Base-by-base conservation (phyloP, 768 basidiomycete species). In the Pulveroboletus sp. region DNA sequence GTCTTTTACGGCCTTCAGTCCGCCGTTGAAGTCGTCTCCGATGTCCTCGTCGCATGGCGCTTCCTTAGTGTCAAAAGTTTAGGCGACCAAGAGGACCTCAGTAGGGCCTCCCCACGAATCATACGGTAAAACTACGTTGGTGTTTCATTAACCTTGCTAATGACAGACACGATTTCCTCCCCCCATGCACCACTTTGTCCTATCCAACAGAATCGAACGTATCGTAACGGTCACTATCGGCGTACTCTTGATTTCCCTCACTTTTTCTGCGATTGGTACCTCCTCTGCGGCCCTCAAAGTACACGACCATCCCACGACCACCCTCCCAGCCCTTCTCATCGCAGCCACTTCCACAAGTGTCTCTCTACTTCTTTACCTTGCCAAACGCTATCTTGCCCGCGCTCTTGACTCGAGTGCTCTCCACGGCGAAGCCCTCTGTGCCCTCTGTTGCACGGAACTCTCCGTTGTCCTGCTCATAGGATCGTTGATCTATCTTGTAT, bases 1-100 rank as follows among this genome's bases (percentile, higher is more conserved):
- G 61, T 77, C 23, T 77, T 77, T 61, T 78, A 73, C 40, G 76
- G 77, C 1, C 67, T 78, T 14, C 77, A 77, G 36, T 77, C 76
- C 0, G 73, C 57, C 4, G 72, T 76, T 33, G 76, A 77, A 50
- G 75, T 77, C 29, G 59, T 72, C 42, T 77, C 76, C 17, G 67
- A 75, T 4, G 24, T 61, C 39, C 63, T 77, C 13, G 76, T 77
- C 21, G 51, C 74, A 11, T 78, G 76, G 75, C 62, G 75, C 25
- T 78, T 77, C 47, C 35, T 67, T 25, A 47, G 64, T 14, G 60
- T 68, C 10, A 54, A 56, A 6, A 66, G 60, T 37, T 67, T 69
- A 17, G 67, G 68, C 12, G 66, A 75, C 36, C 69, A 72, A 51
- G 44, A 48, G 20, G 38, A 1, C 37, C 7, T 32, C 10, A 27